Evolutionary conservation across 306 rosid genomes (phyloP).

Genomic region (Bauhinia variegata): DNA sequence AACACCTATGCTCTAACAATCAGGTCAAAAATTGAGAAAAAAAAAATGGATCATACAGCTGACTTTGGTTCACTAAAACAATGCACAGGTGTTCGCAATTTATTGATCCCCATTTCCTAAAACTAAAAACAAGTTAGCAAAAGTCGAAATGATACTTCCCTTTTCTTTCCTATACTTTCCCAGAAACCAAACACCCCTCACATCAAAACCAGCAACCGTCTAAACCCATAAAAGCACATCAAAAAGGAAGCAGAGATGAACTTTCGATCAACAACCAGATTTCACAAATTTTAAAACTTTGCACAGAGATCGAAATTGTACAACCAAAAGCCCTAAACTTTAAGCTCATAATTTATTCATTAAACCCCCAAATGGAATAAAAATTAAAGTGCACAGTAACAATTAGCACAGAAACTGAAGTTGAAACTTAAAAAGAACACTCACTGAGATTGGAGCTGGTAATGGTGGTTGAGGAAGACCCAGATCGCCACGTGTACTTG

Average conservation of each 20-base stretch:
- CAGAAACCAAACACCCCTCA: constrained; percentile 23
- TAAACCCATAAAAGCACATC: neutral
- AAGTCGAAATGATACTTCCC: constrained; percentile 1
- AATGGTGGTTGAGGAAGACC: constrained; percentile 59
- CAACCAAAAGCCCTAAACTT: constrained; percentile 25
- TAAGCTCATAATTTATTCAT: constrained; percentile 1
- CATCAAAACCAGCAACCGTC: constrained; percentile 24
- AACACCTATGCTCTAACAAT: neutral
- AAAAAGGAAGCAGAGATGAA: neutral
- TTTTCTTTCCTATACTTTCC: constrained; percentile 15
- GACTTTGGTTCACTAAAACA: too few relatives aligned
- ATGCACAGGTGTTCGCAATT: constrained; percentile 16
- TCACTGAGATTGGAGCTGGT: constrained; percentile 65
- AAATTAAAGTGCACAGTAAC: neutral
- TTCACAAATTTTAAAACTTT: constrained; percentile 31
- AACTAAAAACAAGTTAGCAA: constrained; percentile 1
- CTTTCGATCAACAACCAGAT: constrained; percentile 16
- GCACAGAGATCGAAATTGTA: constrained; percentile 30
- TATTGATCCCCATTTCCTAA: neutral
- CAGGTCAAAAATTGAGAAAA: neutral
- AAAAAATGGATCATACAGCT: too few relatives aligned
- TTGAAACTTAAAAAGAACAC: constrained; percentile 30
- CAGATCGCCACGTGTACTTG: constrained; percentile 86
- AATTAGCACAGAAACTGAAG: constrained; percentile 17
- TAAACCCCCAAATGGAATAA: constrained; percentile 9